Percentiles rank a stretch among this genome's conserved stretches.
These are phyloP conservation scores for Nemophila menziesii DNA, from an alignment of 257 asterid genomes.

Conservation along the genomic window DNA sequence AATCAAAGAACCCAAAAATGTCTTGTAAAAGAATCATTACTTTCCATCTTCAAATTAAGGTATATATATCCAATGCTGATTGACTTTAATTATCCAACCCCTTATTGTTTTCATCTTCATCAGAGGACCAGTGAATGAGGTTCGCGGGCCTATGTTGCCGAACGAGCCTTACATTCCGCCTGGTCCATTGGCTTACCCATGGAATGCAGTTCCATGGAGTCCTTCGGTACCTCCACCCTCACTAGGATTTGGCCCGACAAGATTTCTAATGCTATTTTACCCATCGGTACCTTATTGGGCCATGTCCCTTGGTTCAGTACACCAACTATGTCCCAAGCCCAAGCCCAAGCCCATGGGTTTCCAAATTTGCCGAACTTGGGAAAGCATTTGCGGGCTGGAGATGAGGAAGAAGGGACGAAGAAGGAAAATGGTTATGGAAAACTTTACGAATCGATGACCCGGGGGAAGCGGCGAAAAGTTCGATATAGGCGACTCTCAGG, in stretches of 20 bases:
- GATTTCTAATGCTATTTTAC: conserved; percentile 46
- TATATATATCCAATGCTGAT: no score
- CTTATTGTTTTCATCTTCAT: no score
- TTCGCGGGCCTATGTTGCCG: conserved; percentile 20
- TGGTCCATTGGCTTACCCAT: conserved; percentile 64
- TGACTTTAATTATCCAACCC: no score
- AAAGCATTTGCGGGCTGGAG: conserved; percentile 40
- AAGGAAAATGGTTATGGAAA: conserved; percentile 62
- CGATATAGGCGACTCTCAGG: conserved; percentile 66
- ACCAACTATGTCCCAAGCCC: conserved; percentile 13
- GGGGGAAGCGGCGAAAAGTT: conserved; percentile 63
- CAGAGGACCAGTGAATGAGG: no score
- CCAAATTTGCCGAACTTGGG: conserved; percentile 36
- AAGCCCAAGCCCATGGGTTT: conserved; percentile 14
- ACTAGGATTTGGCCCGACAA: conserved; percentile 28
- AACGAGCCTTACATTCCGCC: conserved; percentile 43
- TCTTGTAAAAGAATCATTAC: no score
- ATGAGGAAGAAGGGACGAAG: conserved; percentile 10
- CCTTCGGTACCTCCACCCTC: conserved; percentile 25
- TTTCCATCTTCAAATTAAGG: no score
- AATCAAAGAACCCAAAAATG: no score
- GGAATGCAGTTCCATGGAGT: conserved; percentile 46
- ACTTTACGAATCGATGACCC: conserved; percentile 61
- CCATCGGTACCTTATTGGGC: conserved; percentile 56
- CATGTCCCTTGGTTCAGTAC: conserved; percentile 25